Conservation (phyloP, 2,329 filamentous ascomycete genomes). For the Chrysosporium keratinophilum region DNA sequence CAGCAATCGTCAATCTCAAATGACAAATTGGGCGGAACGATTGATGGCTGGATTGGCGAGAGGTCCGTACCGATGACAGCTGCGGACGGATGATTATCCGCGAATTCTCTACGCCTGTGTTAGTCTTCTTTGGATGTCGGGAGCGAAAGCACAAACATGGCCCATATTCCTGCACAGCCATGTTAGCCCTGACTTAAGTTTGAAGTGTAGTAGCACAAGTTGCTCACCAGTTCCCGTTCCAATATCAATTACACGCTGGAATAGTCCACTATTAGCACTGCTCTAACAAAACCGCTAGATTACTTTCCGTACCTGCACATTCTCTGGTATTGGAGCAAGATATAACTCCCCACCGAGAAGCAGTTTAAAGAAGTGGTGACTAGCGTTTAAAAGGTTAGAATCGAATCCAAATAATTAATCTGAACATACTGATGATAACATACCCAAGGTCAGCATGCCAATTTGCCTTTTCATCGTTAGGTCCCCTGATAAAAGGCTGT, state of each 20-base stretch:
- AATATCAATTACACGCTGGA: conserved; percentile 17
- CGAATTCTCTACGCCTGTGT: conserved; percentile 21
- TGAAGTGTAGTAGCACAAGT: not conserved
- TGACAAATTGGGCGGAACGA: conserved; percentile 23
- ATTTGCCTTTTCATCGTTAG: conserved; percentile 19
- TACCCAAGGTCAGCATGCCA: conserved; percentile 18
- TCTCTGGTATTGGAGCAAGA: conserved; percentile 28
- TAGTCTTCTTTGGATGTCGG: not conserved
- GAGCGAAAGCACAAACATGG: not conserved
- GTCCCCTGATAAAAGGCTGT: conserved; percentile 9
- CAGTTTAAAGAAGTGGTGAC: conserved; percentile 30
- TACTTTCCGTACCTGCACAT: conserved; percentile 21
- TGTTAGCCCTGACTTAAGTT: not conserved
- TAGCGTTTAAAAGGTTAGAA: not conserved
- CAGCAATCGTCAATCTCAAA: conserved; percentile 30
- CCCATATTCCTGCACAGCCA: conserved; percentile 7
- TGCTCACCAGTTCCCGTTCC: conserved; percentile 17
- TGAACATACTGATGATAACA: not conserved
- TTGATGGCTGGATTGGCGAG: conserved; percentile 24
- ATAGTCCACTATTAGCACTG: conserved; percentile 18
- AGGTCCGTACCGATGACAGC: conserved; percentile 39
- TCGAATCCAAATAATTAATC: not conserved
- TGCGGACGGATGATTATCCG: conserved; percentile 40
- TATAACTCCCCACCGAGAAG: conserved; percentile 28
- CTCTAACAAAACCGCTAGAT: conserved; percentile 13